Evolutionary conservation across 1,139 yeast genomes (phyloP).

Genomic region (Diutina rugosa): DNA sequence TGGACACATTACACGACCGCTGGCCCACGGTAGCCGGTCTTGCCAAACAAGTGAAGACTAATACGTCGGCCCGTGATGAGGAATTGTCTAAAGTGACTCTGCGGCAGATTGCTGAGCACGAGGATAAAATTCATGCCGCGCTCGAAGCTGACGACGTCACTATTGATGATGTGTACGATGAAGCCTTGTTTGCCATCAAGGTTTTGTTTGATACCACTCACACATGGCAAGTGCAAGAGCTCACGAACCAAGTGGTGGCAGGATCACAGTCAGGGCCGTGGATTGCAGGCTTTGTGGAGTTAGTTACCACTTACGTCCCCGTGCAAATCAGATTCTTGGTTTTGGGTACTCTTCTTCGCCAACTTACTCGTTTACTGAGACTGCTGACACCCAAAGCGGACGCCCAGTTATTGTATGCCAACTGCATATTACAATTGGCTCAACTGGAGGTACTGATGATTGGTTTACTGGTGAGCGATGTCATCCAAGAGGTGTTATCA

Average conservation of each 20-base stretch:
- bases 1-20: conserved; percentile 15
- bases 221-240: conserved; percentile 33
- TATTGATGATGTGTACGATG: conserved; percentile 18
- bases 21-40: neutral
- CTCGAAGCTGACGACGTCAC: conserved; percentile 19
- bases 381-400: conserved; percentile 12
- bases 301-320: conserved; percentile 71
- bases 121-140: conserved; percentile 14
- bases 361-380: conserved; percentile 13
- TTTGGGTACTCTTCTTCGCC: conserved; percentile 29
- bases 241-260: conserved; percentile 30
- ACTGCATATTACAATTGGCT: conserved; percentile 52
- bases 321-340: conserved; percentile 76
- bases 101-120: conserved; percentile 4
- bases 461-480: conserved; percentile 82
- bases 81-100: conserved; percentile 9
- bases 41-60: neutral
- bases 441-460: conserved; percentile 73
- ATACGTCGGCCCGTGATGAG: neutral
- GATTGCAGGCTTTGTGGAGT: conserved; percentile 47
- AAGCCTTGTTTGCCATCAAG: conserved; percentile 30
- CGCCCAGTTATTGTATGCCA: conserved; percentile 37
- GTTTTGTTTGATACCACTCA: conserved; percentile 38
- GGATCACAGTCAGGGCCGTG: conserved; percentile 26
- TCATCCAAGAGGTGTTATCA: conserved; percentile 47